A percentile compares a stretch with the other conserved stretches of the same genome.
phyloP scores from a whole-genome alignment of 2,329 filamentous ascomycete genomes.

The Fusarium sp. region DNA sequence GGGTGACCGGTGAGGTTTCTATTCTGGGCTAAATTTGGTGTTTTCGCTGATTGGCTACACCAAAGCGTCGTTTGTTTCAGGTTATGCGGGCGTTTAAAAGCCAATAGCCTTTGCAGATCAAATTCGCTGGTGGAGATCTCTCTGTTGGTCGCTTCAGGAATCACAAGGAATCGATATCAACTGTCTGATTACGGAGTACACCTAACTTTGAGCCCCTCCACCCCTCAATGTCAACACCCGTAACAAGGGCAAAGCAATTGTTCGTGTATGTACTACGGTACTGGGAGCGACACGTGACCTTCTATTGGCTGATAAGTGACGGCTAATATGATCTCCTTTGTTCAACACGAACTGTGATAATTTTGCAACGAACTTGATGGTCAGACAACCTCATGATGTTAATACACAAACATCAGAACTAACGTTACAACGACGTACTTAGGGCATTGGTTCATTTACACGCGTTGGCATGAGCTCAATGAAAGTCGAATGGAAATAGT shows the following conservation, averaged over 20 bases:
- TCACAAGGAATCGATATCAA: slow-evolving; percentile 8
- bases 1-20: slow-evolving; percentile 27
- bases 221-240: neutral
- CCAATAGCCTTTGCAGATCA: slow-evolving; percentile 38
- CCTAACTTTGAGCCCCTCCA: neutral
- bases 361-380: neutral
- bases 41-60: slow-evolving; percentile 38
- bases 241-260: neutral
- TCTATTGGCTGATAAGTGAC: neutral
- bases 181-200: slow-evolving; percentile 21
- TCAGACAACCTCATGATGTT: neutral
- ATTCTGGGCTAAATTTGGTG: slow-evolving; percentile 36
- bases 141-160: slow-evolving; percentile 1
- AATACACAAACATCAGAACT: neutral
- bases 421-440: too few relatives aligned
- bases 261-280: neutral
- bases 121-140: slow-evolving; percentile 19
- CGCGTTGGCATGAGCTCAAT: neutral
- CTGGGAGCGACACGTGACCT: neutral
- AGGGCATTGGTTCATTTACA: neutral
- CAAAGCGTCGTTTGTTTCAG: slow-evolving; percentile 49
- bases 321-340: neutral
- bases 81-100: slow-evolving; percentile 45
- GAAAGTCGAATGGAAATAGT: neutral
- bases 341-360: neutral